Evolutionary conservation across 768 basidiomycete genomes (phyloP).

Genomic region (Gymnopilus dilepis): DNA sequence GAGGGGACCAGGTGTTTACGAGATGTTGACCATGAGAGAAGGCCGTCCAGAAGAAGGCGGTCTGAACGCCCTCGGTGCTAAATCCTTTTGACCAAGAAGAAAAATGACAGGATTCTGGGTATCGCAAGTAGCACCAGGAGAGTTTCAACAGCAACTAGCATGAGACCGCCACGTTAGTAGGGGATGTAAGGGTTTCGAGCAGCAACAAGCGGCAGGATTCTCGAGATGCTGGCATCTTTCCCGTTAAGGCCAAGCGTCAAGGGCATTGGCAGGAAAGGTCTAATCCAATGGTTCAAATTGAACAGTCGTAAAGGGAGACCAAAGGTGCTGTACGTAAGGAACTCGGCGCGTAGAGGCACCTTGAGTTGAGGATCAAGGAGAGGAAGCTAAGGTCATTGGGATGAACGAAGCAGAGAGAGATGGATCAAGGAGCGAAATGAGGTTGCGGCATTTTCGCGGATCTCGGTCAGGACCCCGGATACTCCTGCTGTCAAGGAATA

Average conservation of each 20-base stretch:
- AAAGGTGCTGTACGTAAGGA: too few species aligned
- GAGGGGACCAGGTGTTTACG: not conserved
- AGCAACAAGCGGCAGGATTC: too few species aligned
- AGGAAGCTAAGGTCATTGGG: not conserved
- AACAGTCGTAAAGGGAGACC: not conserved
- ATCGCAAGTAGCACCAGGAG: too few species aligned
- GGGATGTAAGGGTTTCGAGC: not conserved
- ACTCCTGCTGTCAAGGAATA: constrained; percentile 1
- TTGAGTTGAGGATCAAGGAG: not conserved
- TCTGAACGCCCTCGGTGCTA: too few species aligned
- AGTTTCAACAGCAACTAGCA: too few species aligned
- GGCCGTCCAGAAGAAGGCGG: not conserved
- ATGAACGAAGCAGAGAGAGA: constrained; percentile 4
- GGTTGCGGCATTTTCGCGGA: constrained; percentile 35
- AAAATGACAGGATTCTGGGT: too few species aligned
- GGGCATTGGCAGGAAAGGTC: not conserved
- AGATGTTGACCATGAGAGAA: not conserved
- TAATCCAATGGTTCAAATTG: not conserved
- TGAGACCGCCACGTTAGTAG: too few species aligned
- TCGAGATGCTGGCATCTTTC: not conserved
- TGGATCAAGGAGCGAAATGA: not conserved
- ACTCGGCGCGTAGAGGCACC: too few species aligned
- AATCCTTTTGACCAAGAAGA: too few species aligned
- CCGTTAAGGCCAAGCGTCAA: not conserved
- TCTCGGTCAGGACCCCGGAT: constrained; percentile 22